These are phyloP conservation scores for Penicillium concentricum DNA, from an alignment of 2,329 filamentous ascomycete genomes.

Conservation along the genomic window DNA sequence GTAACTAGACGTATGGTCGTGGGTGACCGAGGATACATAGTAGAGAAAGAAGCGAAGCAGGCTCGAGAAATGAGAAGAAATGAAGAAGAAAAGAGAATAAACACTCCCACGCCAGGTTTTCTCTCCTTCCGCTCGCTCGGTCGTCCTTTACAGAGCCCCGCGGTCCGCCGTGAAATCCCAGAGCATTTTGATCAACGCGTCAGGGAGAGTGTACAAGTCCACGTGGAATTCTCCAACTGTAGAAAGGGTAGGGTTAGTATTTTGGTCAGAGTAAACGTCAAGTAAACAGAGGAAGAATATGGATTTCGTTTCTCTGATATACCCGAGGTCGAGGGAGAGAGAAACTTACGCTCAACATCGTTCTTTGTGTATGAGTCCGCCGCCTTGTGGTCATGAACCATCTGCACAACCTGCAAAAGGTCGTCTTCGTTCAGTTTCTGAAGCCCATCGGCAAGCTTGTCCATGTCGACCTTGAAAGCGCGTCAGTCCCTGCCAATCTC, in stretches of 20 bases:
- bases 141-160: slow-evolving; percentile 33
- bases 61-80: slow-evolving; percentile 6
- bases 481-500: slow-evolving; percentile 1
- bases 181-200: slow-evolving; percentile 83
- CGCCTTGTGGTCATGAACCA: slow-evolving; percentile 96
- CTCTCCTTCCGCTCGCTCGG: not conserved
- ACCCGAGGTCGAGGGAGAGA: not conserved
- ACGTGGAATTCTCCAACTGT: slow-evolving; percentile 95
- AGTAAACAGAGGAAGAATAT: not conserved
- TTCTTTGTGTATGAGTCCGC: slow-evolving; percentile 96
- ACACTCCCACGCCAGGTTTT: not conserved
- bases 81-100: slow-evolving; percentile 6
- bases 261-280: slow-evolving; percentile 5
- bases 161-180: slow-evolving; percentile 75
- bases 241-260: slow-evolving; percentile 29
- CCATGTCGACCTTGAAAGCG: slow-evolving; percentile 68
- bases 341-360: slow-evolving; percentile 80
- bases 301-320: not conserved
- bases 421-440: slow-evolving; percentile 91
- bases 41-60: slow-evolving; percentile 1
- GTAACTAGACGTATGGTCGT: slow-evolving; percentile 4
- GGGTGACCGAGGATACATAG: slow-evolving; percentile 1
- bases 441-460: slow-evolving; percentile 91
- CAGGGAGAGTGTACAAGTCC: slow-evolving; percentile 95
- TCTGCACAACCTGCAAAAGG: slow-evolving; percentile 88